Percentiles rank a stretch among this genome's conserved stretches.
phyloP scores from a whole-genome alignment of 2,329 filamentous ascomycete genomes.

The Ramularia endophylla region DNA sequence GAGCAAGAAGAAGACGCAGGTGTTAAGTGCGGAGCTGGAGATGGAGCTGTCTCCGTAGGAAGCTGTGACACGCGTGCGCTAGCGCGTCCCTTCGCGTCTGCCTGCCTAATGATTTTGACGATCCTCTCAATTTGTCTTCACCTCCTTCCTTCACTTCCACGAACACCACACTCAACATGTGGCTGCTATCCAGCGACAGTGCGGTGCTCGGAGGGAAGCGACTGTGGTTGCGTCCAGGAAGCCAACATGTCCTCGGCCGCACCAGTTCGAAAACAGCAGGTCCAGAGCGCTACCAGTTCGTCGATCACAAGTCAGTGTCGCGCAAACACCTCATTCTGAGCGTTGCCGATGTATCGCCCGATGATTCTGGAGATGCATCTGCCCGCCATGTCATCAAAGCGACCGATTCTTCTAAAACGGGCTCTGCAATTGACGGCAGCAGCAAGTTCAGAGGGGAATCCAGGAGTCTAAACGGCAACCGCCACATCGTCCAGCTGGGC shows the following conservation, averaged over 20 bases:
- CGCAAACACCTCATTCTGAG: conserved; percentile 78
- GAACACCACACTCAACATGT: conserved; percentile 36
- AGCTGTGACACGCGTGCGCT: no score
- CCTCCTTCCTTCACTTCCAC: no score
- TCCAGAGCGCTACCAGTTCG: conserved; percentile 50
- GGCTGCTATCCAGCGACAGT: conserved; percentile 51
- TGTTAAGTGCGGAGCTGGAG: no score
- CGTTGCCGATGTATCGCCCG: conserved; percentile 58
- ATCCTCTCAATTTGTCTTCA: no score
- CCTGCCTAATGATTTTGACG: no score
- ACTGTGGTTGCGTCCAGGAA: conserved; percentile 26
- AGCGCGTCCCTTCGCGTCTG: no score
- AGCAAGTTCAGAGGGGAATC: conserved; percentile 27
- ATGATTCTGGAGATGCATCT: conserved; percentile 53
- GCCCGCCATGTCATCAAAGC: conserved; percentile 65
- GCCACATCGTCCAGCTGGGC: conserved; percentile 59
- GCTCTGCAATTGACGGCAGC: conserved; percentile 67
- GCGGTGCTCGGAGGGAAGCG: conserved; percentile 46
- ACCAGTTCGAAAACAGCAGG: conserved; percentile 51
- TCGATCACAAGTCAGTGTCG: conserved; percentile 78
- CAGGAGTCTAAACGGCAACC: conserved; percentile 45
- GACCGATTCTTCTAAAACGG: conserved; percentile 79
- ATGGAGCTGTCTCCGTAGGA: no score
- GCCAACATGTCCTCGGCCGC: conserved; percentile 50
- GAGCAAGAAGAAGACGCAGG: no score